Conservation (phyloP, 345 rosid genomes). For the Linum trigynum region DNA sequence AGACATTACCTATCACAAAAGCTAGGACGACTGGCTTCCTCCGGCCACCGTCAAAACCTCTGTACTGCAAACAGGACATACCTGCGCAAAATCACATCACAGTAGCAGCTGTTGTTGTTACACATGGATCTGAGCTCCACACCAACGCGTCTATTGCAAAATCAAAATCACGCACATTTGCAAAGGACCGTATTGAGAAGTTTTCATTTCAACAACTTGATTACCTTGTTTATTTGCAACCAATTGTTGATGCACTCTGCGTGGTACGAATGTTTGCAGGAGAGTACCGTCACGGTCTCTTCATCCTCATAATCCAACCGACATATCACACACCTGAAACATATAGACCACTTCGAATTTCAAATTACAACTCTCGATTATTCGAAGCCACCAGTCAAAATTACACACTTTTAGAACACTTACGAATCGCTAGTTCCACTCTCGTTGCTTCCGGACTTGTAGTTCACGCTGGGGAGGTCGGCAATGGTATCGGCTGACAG, state of each 20-base stretch:
- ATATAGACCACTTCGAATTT: conserved; percentile 5
- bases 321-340: conserved; percentile 82
- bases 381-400: conserved; percentile 2
- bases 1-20: conserved; percentile 3
- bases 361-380: background rate
- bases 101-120: background rate
- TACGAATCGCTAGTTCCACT: conserved; percentile 84
- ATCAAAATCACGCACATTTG: too few relatives aligned
- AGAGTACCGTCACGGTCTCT: conserved; percentile 67
- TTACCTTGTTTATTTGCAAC: conserved; percentile 92
- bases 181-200: too few relatives aligned
- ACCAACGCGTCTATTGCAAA: too few relatives aligned
- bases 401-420: conserved; percentile 21
- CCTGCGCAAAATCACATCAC: conserved; percentile 34
- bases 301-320: conserved; percentile 82
- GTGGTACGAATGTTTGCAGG: conserved; percentile 94
- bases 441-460: conserved; percentile 62
- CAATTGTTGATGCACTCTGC: conserved; percentile 87
- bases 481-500: conserved; percentile 73
- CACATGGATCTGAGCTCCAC: background rate
- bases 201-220: background rate
- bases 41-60: conserved; percentile 59
- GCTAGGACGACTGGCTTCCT: conserved; percentile 31
- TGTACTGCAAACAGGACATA: conserved; percentile 74
- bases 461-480: conserved; percentile 61